Conservation (phyloP, 768 basidiomycete species). For the Podaxis pistillaris region DNA sequence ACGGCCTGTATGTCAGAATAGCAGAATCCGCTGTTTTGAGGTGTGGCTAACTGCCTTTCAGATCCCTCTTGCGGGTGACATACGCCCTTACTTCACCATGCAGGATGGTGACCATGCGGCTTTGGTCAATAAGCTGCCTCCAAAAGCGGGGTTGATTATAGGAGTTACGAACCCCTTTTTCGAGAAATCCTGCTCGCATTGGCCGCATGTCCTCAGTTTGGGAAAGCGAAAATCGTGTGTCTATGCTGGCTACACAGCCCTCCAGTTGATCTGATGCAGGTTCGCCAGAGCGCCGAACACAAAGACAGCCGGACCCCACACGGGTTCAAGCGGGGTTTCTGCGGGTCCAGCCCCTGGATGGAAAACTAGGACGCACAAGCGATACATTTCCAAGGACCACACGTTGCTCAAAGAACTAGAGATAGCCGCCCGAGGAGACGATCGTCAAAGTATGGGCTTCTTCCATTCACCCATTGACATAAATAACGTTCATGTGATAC, state of each 20-base stretch:
- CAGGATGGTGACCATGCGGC: constrained; percentile 82
- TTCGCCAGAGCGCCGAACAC: neutral
- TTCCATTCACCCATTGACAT: constrained; percentile 13
- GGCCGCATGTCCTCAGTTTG: constrained; percentile 81
- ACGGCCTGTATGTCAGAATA: constrained; percentile 58
- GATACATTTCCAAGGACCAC: constrained; percentile 85
- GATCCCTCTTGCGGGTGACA: constrained; percentile 83
- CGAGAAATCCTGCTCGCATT: constrained; percentile 74
- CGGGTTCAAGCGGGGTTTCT: constrained; percentile 26
- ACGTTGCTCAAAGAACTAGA: constrained; percentile 72
- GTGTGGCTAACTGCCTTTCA: constrained; percentile 25
- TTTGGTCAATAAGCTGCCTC: constrained; percentile 81
- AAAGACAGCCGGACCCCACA: constrained; percentile 15
- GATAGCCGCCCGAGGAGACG: constrained; percentile 47
- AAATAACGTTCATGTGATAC: neutral
- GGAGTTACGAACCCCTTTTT: constrained; percentile 92
- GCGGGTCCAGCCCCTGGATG: constrained; percentile 69
- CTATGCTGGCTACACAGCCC: neutral
- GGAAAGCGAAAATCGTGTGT: constrained; percentile 49
- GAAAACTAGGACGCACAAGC: constrained; percentile 75
- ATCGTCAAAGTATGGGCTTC: constrained; percentile 43
- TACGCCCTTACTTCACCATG: constrained; percentile 94
- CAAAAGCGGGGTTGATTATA: constrained; percentile 70
- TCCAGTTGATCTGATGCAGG: neutral
- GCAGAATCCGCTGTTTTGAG: neutral